Evolutionary conservation across 345 rosid genomes (phyloP), one percentile per base, ranked within the genome.

Genomic region (Boechera retrofracta): DNA sequence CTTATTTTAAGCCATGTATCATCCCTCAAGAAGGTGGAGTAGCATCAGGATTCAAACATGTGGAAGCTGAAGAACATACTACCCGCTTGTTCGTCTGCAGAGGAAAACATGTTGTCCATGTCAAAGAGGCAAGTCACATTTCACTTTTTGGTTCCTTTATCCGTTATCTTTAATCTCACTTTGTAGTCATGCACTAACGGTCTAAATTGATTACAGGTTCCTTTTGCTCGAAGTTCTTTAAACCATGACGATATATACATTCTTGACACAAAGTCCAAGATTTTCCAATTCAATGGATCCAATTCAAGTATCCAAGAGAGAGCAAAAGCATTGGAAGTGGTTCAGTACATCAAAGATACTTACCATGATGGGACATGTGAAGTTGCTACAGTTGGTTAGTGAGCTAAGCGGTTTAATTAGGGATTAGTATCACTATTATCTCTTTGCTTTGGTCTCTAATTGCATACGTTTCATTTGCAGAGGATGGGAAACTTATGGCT

Each of bases 401-500:
- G 64, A 60, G 61, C 42, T 45, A 18, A 52, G 36, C 73, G 5
- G 57, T 63, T 67, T 54, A 51, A 71, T 56, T 28, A 33, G 44
- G 70, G 71, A 10, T 60, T 35, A 59, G 60, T 67, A 53, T 53
- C 57, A 49, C 67, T 48, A 24, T 38, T n/a, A n/a, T 62, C 69
- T 12, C 31, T 56, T 79, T 28, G 54, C 3, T 73, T 16, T 48
- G 64, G 18, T 77, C 47, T 73, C 74, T 71, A 33, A 77, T 12
- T 76, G 76, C 61, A 62, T 66, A 28, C 64, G 73, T 32, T 35
- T 64, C 65, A 72, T 44, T 44, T 77, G 75, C 74, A 95, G 98
- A 95, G 96, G 99, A 95, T 82, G 99, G 98, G 61, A 95, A 79
- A 77, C 83, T 95, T 83, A 95, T 95, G 99, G 98, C 98, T 75